These are phyloP conservation scores for Rhazya stricta DNA, from an alignment of 257 asterid genomes.

Conservation along the genomic window DNA sequence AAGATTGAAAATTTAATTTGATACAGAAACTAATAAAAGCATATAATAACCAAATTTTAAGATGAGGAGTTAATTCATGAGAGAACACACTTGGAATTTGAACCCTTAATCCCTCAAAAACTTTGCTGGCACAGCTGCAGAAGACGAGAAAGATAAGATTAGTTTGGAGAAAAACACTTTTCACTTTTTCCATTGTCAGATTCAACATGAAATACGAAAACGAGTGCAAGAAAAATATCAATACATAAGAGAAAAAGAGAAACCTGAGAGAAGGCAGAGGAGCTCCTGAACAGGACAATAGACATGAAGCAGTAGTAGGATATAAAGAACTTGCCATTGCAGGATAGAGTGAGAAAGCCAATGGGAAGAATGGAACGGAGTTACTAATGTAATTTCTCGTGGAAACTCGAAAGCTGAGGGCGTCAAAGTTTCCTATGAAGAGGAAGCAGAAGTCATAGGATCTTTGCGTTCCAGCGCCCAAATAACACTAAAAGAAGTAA, in stretches of 20 bases:
- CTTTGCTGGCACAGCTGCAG: slow-evolving; percentile 60
- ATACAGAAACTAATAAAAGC: background rate
- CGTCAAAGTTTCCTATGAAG: background rate
- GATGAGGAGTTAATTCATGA: background rate
- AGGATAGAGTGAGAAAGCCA: slow-evolving; percentile 12
- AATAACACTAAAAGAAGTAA: no score
- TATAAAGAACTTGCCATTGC: slow-evolving; percentile 16
- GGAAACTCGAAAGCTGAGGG: background rate
- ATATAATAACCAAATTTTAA: background rate
- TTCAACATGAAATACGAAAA: background rate
- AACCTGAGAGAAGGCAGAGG: slow-evolving; percentile 22
- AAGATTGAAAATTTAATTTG: slow-evolving; percentile 1
- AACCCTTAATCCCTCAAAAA: slow-evolving; percentile 55
- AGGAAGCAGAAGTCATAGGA: no score
- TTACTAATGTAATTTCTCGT: background rate
- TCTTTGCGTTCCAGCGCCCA: no score
- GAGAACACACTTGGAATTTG: slow-evolving; percentile 65
- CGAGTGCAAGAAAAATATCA: background rate
- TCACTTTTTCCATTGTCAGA: background rate
- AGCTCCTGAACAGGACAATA: background rate
- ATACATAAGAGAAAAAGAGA: background rate
- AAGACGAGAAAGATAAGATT: slow-evolving; percentile 5
- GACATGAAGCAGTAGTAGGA: slow-evolving; percentile 11
- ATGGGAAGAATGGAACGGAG: background rate
- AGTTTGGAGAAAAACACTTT: background rate